Evolutionary conservation across 1,284 basidiomycete genomes (phyloP).

Genomic region (Cystobasidium sp.): DNA sequence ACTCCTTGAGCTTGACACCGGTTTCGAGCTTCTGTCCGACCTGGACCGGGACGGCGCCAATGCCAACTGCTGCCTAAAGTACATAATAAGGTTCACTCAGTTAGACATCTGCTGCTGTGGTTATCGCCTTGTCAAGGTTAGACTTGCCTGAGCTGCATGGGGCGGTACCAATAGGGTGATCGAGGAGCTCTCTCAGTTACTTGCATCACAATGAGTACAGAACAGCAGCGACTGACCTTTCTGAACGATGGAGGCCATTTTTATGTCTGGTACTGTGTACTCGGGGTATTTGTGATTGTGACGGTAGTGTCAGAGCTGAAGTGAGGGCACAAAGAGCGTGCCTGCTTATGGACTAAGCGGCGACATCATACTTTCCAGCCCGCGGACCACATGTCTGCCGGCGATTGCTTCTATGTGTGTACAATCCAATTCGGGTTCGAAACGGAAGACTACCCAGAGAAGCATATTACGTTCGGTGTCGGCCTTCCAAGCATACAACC

Average conservation of each 20-base stretch:
- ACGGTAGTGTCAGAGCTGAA: neutral
- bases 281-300: neutral
- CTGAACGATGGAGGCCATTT: slow-evolving; percentile 29
- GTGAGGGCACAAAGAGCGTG: too few relatives aligned
- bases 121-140: neutral
- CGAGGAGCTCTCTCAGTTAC: neutral
- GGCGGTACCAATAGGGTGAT: neutral
- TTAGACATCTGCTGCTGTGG: neutral
- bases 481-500: too few relatives aligned
- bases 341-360: too few relatives aligned
- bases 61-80: slow-evolving; percentile 9
- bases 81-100: neutral
- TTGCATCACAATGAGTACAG: neutral
- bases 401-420: too few relatives aligned
- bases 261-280: neutral
- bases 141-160: slow-evolving; percentile 10
- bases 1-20: slow-evolving; percentile 42
- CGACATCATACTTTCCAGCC: too few relatives aligned
- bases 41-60: slow-evolving; percentile 25
- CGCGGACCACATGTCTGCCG: too few relatives aligned
- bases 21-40: slow-evolving; percentile 41
- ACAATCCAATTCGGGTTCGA: too few relatives aligned
- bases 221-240: slow-evolving; percentile 12
- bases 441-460: too few relatives aligned
- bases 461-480: too few relatives aligned